phyloP scores from a whole-genome alignment of 352 stramenopile species.

The Pythium aquatile region DNA sequence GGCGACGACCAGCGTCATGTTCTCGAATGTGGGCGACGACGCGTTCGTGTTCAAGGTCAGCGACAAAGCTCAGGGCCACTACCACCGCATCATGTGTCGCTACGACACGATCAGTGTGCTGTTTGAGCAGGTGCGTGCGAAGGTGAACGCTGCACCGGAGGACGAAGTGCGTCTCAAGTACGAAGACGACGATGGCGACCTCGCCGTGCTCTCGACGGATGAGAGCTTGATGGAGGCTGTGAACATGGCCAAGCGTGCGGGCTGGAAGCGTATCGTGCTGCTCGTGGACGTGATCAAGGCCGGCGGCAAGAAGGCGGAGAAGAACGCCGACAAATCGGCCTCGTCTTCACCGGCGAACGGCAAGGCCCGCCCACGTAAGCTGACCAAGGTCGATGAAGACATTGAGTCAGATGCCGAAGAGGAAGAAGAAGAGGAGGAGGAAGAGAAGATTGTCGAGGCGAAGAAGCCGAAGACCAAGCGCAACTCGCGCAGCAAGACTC shows the following conservation, averaged over 20 bases:
- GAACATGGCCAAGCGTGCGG: slow-evolving; percentile 78
- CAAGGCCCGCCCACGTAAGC: slow-evolving; percentile 40
- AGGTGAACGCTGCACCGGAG: slow-evolving; percentile 60
- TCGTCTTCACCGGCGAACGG: slow-evolving; percentile 31
- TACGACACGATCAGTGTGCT: slow-evolving; percentile 70
- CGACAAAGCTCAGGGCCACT: slow-evolving; percentile 73
- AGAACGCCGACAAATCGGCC: background rate
- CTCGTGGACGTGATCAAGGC: slow-evolving; percentile 77
- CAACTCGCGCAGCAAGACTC: slow-evolving; percentile 1
- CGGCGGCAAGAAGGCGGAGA: slow-evolving; percentile 24
- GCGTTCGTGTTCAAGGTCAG: slow-evolving; percentile 89
- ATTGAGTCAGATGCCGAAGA: slow-evolving; percentile 41
- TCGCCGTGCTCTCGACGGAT: slow-evolving; percentile 81
- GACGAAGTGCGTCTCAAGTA: slow-evolving; percentile 84
- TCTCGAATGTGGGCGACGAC: slow-evolving; percentile 64
- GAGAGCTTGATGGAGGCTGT: slow-evolving; percentile 86
- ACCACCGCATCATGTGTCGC: slow-evolving; percentile 81
- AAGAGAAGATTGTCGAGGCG: slow-evolving; percentile 26
- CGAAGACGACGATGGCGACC: slow-evolving; percentile 86
- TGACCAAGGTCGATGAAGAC: slow-evolving; percentile 84
- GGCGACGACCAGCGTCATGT: slow-evolving; percentile 69
- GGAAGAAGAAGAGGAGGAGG: slow-evolving; percentile 43
- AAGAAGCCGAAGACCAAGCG: slow-evolving; percentile 40
- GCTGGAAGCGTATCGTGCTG: slow-evolving; percentile 84
- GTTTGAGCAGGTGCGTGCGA: slow-evolving; percentile 79